Evolutionary conservation across 2,329 filamentous ascomycete species (phyloP), one percentile per base, ranked within the genome.

Genomic region (Achaetomium macrosporum): DNA sequence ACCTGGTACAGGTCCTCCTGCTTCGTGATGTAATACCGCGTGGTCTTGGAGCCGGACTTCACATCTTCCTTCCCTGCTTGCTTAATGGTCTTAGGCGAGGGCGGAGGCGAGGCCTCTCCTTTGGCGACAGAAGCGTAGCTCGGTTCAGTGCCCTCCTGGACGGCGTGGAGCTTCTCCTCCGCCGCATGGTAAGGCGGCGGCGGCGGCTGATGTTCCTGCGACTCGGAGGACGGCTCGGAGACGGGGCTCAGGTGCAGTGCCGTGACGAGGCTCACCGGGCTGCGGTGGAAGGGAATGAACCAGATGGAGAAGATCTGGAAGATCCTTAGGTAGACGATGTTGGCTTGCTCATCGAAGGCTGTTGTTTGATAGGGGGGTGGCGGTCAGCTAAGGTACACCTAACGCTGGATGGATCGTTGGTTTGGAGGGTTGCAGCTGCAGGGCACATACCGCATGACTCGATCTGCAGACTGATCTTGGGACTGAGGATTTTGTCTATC

Each of bases 1-100:
- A 82, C 75, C 63, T 92, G 88, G 64, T 95, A 95, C 8, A 91
- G 71, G 65, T 96, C 90, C 59, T 95, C 84, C 66, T 96, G 90
- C 16, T 76, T 78, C 7, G 75, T 68, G 57, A 95, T 91, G 65
- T 84, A 87, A 71, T 90, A 93, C 53, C 76, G 77, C 19, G 63
- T 69, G 7, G 43, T 12, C 51, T 19, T 9, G 55, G 45, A 37
- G 33, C 35, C 47, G n/a, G 36, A 15, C 12, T 6, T 20, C 7
- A 3, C 13, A 8, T n/a, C 39, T 15, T 35, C 37, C 17, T 49
- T 19, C 37, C 30, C 13, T 40, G 42, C 5, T 19, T 51, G 53
- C 20, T 29, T 29, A 13, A 33, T 20, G 5, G 33, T n/a, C 7
- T 7, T n/a, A 11, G 7, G 11, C 19, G 17, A n/a, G 16, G 42